Evolutionary conservation across 2,329 filamentous ascomycete species (phyloP).

Genomic region (Xylariales sp.): DNA sequence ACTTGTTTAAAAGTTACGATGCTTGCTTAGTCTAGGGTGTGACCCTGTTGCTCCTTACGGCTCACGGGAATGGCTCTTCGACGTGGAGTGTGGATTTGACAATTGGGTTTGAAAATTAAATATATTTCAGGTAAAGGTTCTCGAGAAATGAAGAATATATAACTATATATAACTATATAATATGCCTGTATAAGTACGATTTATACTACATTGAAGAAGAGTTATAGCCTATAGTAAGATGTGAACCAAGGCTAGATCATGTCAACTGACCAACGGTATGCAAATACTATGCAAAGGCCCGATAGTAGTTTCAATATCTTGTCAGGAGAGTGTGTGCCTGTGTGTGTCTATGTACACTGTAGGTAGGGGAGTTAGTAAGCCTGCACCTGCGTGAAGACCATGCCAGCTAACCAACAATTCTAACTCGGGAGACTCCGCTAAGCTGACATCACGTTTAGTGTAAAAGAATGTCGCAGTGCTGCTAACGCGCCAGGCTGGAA

Average conservation of each 20-base stretch:
- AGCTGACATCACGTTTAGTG: slow-evolving; percentile 7
- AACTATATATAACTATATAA: no score
- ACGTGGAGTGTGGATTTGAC: neutral
- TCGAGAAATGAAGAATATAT: neutral
- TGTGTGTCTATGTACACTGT: neutral
- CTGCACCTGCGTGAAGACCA: neutral
- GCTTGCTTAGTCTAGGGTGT: neutral
- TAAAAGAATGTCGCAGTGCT: slow-evolving; percentile 3
- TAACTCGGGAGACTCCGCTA: neutral
- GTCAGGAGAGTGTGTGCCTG: neutral
- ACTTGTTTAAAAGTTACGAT: no score
- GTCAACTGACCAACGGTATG: neutral
- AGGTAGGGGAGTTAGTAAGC: neutral
- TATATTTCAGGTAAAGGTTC: neutral
- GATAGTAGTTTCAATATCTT: slow-evolving; percentile 19
- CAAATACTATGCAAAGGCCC: slow-evolving; percentile 11
- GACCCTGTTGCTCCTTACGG: neutral
- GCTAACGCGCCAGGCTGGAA: neutral
- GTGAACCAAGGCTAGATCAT: neutral
- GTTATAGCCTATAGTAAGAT: neutral
- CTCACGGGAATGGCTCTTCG: neutral
- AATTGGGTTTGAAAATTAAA: no score
- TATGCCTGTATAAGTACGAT: slow-evolving; percentile 2
- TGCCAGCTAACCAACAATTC: slow-evolving; percentile 5
- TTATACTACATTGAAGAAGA: slow-evolving; percentile 1